Base-by-base conservation (phyloP, 768 basidiomycete genomes). In the Pisolithus tinctorius region DNA sequence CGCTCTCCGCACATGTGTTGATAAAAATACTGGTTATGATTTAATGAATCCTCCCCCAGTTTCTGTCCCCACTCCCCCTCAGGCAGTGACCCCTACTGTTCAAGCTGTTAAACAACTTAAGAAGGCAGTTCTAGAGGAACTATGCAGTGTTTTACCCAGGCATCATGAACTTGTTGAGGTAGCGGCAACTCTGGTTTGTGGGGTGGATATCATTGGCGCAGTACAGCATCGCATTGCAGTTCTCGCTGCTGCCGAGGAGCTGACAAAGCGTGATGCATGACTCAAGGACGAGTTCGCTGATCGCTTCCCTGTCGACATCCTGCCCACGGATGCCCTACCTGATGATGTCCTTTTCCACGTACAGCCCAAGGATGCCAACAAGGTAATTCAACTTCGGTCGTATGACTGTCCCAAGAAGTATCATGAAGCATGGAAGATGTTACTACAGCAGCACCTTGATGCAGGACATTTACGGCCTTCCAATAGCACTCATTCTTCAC, bases 241-340 rank as follows among this genome's bases (percentile, higher is more conserved):
- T 0, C 23, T 50, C 2, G 49, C 41, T 2, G 4, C 29, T 8
- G 6, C 3, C 1, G 49, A 50, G 27, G 31, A 40, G 7, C 25
- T 50, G 6, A 14, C 16, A 6, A 40, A 50, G 20, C 11, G 16
- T 1, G 42, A 46, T 37, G 8, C 6, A 7, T 17, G 10, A 11
- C 4, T 44, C 4, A 50, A 50, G 39, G 29, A 4, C 1, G 49
- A 50, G 11, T 50, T 41, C 29, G 2, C 29, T 26, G 49, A 50
- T 23, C 13, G 29, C 30, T 51, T 51, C 31, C 50, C 50, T 5
- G 20, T 29, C 5, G 31, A 51, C 20, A 45, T 51, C 20, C 49
- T 38, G 2, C 39, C 38, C 16, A 50, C 10, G 4, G 27, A 40
- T 3, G 0, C n/a, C 1, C 31, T 51, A 2, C 50, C 50, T 29